Evolutionary conservation across 257 asterid genomes (phyloP).

Genomic region (Ilex asprella): DNA sequence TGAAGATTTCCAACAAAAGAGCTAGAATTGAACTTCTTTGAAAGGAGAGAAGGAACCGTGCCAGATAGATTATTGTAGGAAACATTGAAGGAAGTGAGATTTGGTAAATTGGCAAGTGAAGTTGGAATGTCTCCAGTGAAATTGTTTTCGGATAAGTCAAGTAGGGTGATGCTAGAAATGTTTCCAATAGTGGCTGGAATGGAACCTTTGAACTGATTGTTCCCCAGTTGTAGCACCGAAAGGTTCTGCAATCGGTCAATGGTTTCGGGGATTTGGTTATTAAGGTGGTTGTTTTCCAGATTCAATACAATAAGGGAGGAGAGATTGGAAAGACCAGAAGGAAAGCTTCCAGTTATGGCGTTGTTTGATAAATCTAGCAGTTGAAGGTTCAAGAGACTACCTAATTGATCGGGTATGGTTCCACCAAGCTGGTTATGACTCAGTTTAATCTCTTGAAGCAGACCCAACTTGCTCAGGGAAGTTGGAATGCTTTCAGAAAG

Average conservation of each 20-base stretch:
- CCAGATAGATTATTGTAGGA: conserved; percentile 84
- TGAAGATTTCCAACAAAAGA: conserved; percentile 67
- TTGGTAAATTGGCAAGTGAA: conserved; percentile 35
- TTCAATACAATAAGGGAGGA: too few relatives aligned
- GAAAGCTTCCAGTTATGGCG: conserved; percentile 37
- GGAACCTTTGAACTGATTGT: conserved; percentile 40
- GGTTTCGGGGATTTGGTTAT: conserved; percentile 20
- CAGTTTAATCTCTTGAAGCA: conserved; percentile 40
- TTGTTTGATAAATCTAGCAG: conserved; percentile 50
- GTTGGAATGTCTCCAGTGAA: conserved; percentile 66
- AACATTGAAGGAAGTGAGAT: conserved; percentile 52
- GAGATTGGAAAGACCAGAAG: too few relatives aligned
- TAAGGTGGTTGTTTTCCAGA: too few relatives aligned
- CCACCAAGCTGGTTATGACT: conserved; percentile 50
- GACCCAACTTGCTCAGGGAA: conserved; percentile 43
- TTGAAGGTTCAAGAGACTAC: conserved; percentile 27
- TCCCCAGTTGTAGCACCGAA: conserved; percentile 37
- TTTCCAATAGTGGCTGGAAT: conserved; percentile 56
- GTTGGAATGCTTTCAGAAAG: conserved; percentile 55
- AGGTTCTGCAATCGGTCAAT: conserved; percentile 34
- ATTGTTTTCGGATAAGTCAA: conserved; percentile 65
- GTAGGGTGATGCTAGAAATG: conserved; percentile 35
- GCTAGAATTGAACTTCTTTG: conserved; percentile 62
- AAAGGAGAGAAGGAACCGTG: conserved; percentile 47
- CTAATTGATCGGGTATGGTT: conserved; percentile 37